Conservation (phyloP, 2,329 filamentous ascomycete species). For the Fusarium equiseti region DNA sequence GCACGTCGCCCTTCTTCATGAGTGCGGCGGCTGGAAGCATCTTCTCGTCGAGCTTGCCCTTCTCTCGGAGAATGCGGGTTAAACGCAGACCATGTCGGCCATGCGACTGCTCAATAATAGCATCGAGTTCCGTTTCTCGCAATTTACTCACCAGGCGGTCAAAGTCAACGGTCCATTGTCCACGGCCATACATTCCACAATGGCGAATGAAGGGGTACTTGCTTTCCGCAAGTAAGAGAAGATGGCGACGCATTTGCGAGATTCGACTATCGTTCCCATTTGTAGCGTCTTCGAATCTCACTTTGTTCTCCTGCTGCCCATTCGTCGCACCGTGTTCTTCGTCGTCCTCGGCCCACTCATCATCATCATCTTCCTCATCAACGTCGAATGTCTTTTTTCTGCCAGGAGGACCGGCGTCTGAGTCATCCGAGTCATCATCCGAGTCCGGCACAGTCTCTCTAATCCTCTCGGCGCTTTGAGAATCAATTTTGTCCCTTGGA, state of each 20-base stretch:
- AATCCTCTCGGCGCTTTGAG: slow-evolving; percentile 63
- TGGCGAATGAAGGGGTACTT: slow-evolving; percentile 76
- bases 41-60: slow-evolving; percentile 96
- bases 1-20: slow-evolving; percentile 86
- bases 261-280: slow-evolving; percentile 61
- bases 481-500: slow-evolving; percentile 60
- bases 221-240: slow-evolving; percentile 78
- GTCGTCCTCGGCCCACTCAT: slow-evolving; percentile 50
- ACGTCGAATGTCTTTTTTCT: slow-evolving; percentile 39
- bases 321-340: slow-evolving; percentile 50
- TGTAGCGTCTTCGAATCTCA: slow-evolving; percentile 65
- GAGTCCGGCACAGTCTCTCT: slow-evolving; percentile 52
- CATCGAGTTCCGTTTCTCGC: slow-evolving; percentile 83
- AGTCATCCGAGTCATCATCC: slow-evolving; percentile 54
- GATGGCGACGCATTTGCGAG: slow-evolving; percentile 76
- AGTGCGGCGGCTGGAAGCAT: slow-evolving; percentile 83
- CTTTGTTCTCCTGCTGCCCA: slow-evolving; percentile 56
- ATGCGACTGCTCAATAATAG: slow-evolving; percentile 81
- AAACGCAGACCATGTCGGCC: slow-evolving; percentile 83
- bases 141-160: slow-evolving; percentile 76
- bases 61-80: slow-evolving; percentile 84
- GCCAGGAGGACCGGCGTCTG: slow-evolving; percentile 48
- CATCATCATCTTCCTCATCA: slow-evolving; percentile 54
- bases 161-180: slow-evolving; percentile 89
- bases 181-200: slow-evolving; percentile 70